These are phyloP conservation scores for Dillenia turbinata DNA, from an alignment of 164 flowering plant species.

Conservation along the genomic window DNA sequence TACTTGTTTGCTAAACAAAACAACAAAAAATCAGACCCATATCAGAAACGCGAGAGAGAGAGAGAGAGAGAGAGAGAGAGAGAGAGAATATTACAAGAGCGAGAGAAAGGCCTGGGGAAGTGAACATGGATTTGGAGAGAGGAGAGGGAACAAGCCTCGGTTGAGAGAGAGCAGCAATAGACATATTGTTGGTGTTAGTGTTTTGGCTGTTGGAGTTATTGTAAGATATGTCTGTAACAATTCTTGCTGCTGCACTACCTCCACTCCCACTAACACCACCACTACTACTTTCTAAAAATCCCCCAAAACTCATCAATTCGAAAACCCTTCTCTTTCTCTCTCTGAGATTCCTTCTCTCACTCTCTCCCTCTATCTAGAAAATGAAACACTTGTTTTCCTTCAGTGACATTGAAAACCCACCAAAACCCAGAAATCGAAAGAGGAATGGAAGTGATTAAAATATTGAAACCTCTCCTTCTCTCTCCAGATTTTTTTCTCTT, in stretches of 20 bases:
- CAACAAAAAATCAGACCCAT: constrained; percentile 4
- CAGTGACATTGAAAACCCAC: too few relatives aligned
- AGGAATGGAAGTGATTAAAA: too few relatives aligned
- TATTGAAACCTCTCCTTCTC: not conserved
- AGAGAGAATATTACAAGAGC: constrained; percentile 54
- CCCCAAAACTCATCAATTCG: constrained; percentile 91
- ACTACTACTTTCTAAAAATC: constrained; percentile 57
- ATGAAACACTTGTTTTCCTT: too few relatives aligned
- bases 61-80: constrained; percentile 3
- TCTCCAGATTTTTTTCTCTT: constrained; percentile 4
- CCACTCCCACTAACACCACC: constrained; percentile 22
- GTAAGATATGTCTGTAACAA: constrained; percentile 53
- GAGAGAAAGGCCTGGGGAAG: constrained; percentile 91
- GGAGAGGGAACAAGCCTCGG: constrained; percentile 48
- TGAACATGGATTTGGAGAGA: constrained; percentile 70
- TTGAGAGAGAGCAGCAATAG: constrained; percentile 57
- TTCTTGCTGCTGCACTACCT: constrained; percentile 28
- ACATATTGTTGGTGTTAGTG: constrained; percentile 31
- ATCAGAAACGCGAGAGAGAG: not conserved
- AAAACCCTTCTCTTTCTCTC: constrained; percentile 4
- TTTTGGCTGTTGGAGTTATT: constrained; percentile 8
- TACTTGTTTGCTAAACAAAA: constrained; percentile 50
- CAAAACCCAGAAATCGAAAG: too few relatives aligned
- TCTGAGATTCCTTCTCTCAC: constrained; percentile 3
- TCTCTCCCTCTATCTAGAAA: not conserved